A percentile compares a stretch with the other conserved stretches of the same genome.
phyloP scores from a whole-genome alignment of 305 asterid species.

The Petunia hybrid region DNA sequence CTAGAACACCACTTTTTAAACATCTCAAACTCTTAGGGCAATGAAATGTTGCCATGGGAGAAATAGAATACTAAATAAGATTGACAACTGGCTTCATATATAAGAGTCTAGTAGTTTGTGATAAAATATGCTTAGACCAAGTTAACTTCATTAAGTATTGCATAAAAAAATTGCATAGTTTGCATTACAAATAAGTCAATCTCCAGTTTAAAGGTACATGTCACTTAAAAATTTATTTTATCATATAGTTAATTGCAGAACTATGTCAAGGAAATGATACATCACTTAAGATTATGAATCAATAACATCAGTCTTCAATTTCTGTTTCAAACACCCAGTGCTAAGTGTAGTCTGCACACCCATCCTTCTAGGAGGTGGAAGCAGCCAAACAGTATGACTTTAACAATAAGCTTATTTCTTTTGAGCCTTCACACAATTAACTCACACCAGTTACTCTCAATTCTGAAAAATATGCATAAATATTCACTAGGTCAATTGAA shows the following conservation, averaged over 20 bases:
- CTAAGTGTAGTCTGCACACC: neutral
- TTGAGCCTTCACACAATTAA: neutral
- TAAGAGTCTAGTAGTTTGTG: too few species aligned
- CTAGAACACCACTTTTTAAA: too few species aligned
- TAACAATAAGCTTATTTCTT: slow-evolving; percentile 2
- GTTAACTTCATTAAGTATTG: too few species aligned
- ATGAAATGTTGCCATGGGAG: too few species aligned
- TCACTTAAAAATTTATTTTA: too few species aligned
- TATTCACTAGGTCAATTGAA: slow-evolving; percentile 32
- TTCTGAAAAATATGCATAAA: slow-evolving; percentile 12
- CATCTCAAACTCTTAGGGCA: too few species aligned
- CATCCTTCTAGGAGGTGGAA: neutral
- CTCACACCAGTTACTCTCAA: slow-evolving; percentile 17
- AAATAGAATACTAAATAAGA: too few species aligned
- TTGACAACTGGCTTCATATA: too few species aligned
- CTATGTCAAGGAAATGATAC: slow-evolving; percentile 1
- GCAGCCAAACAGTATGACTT: neutral
- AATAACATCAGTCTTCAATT: neutral
- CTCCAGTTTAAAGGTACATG: too few species aligned
- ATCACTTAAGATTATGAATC: slow-evolving; percentile 18
- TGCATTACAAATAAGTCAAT: too few species aligned
- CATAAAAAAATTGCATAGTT: too few species aligned
- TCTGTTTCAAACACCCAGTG: neutral
- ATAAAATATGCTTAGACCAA: too few species aligned
- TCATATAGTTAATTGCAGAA: neutral